These are phyloP conservation scores for Cyclaneusma minus DNA, from an alignment of 2,329 filamentous ascomycete species.

Conservation along the genomic window DNA sequence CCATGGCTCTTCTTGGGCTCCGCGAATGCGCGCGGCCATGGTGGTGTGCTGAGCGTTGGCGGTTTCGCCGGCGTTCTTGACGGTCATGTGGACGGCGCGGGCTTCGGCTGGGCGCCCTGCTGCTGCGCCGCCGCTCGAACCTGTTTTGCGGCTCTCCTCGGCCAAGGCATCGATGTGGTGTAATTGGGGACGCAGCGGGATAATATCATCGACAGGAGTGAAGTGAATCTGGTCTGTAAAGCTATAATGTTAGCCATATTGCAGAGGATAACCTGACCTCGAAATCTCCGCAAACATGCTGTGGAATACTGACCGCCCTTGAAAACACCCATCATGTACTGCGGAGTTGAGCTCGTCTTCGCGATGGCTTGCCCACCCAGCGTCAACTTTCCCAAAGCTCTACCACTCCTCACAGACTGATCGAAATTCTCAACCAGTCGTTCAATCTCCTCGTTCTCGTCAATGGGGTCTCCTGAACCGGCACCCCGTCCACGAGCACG, in stretches of 20 bases:
- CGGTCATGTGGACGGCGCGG: slow-evolving; percentile 71
- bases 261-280: too few species aligned
- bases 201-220: slow-evolving; percentile 66
- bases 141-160: slow-evolving; percentile 38
- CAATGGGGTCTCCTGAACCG: slow-evolving; percentile 22
- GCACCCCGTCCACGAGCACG: slow-evolving; percentile 18
- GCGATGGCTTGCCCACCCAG: slow-evolving; percentile 65
- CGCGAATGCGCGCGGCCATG: slow-evolving; percentile 59
- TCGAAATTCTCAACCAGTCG: slow-evolving; percentile 39
- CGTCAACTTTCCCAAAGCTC: slow-evolving; percentile 66
- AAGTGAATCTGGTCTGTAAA: slow-evolving; percentile 68
- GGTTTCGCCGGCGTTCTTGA: slow-evolving; percentile 60
- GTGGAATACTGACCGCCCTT: slow-evolving; percentile 45
- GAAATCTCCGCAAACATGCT: too few species aligned
- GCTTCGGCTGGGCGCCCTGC: slow-evolving; percentile 29
- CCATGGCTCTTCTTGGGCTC: slow-evolving; percentile 75
- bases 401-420: slow-evolving; percentile 51
- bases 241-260: slow-evolving; percentile 3
- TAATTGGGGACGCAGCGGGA: slow-evolving; percentile 81
- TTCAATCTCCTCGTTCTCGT: slow-evolving; percentile 28
- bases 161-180: slow-evolving; percentile 79
- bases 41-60: slow-evolving; percentile 51
- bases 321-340: slow-evolving; percentile 91
- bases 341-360: slow-evolving; percentile 38
- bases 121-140: slow-evolving; percentile 24